Base-by-base conservation (phyloP, 2,329 filamentous ascomycete genomes). In the Ascomycota sp. region DNA sequence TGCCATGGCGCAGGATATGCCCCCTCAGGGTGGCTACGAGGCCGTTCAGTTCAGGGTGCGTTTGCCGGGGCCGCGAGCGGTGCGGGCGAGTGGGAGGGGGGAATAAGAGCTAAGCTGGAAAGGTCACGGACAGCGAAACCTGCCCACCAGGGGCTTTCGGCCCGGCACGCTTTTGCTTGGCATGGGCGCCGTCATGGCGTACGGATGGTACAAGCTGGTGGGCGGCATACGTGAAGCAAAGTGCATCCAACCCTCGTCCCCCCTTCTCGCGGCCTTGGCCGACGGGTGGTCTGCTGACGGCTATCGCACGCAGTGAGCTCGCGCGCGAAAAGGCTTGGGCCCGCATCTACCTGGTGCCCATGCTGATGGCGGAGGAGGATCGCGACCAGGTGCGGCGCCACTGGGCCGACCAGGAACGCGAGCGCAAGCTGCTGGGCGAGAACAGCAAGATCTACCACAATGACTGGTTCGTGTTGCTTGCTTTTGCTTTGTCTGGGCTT, bases 301-400 rank as follows among this genome's bases (percentile, higher is more conserved):
- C n/a, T n/a, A n/a, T n/a, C n/a, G n/a, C n/a, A n/a, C n/a, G n/a
- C 45, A 94, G 85, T 49, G 89, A 98, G 57, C 75, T 93, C 41
- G 80, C 75, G 38, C 81, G 89, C 44, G 89, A 98, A 51, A 98
- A 95, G 65, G 89, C 93, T 71, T 98, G 89, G 89, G 72, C 81
- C 36, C 77, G 89, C 50, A 92, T 98, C 57, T 73, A 95, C 58
- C 66, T 98, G 39, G 89, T 86, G 47, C 89, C 89, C 34, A 61
- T 93, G 38, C 71, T 98, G 38, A 86, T 95, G 53, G 89, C 89
- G 33, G 89, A 98, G 52, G 83, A 93, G 55, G 89, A 98, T 61
- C 76, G 89, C 36, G 89, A 98, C 57, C 76, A 86, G 52, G 85
- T 93, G 38, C 70, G 89, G 41, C 67, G 86, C 48, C 69, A 86